phyloP scores from a whole-genome alignment of 2,329 filamentous ascomycete species.

The Huntiella bhutanensis region DNA sequence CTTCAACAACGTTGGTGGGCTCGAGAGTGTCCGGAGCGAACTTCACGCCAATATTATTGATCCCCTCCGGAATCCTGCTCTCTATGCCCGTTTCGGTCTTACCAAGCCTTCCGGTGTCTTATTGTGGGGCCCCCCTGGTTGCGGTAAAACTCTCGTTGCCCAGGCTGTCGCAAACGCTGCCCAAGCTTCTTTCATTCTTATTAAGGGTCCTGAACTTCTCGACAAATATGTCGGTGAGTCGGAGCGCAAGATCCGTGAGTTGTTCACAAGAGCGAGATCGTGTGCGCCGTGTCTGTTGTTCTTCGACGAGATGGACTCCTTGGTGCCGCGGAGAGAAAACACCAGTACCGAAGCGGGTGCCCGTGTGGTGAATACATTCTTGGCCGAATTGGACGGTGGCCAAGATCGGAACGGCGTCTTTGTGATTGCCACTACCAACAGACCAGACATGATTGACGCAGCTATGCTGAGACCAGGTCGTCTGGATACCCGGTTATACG shows the following conservation, averaged over 20 bases:
- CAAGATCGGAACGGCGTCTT: slow-evolving; percentile 69
- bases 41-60: slow-evolving; percentile 74
- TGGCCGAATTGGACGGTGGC: slow-evolving; percentile 85
- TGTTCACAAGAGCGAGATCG: slow-evolving; percentile 73
- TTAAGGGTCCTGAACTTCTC: slow-evolving; percentile 87
- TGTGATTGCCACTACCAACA: slow-evolving; percentile 85
- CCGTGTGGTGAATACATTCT: slow-evolving; percentile 81
- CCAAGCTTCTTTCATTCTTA: slow-evolving; percentile 92
- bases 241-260: slow-evolving; percentile 77
- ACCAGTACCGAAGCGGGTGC: slow-evolving; percentile 63
- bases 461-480: slow-evolving; percentile 87
- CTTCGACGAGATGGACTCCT: slow-evolving; percentile 91
- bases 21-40: slow-evolving; percentile 60
- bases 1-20: slow-evolving; percentile 80
- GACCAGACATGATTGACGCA: slow-evolving; percentile 89
- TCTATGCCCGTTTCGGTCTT: slow-evolving; percentile 61
- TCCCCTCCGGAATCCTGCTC: slow-evolving; percentile 65
- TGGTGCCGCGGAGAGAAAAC: slow-evolving; percentile 70
- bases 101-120: slow-evolving; percentile 69
- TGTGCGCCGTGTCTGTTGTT: slow-evolving; percentile 88
- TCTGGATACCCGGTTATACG: slow-evolving; percentile 71
- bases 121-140: slow-evolving; percentile 91
- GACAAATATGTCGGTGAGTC: slow-evolving; percentile 98
- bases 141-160: slow-evolving; percentile 87
- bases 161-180: slow-evolving; percentile 93